Base-by-base conservation (phyloP, 805 yeast species). In the Hanseniaspora singularis region DNA sequence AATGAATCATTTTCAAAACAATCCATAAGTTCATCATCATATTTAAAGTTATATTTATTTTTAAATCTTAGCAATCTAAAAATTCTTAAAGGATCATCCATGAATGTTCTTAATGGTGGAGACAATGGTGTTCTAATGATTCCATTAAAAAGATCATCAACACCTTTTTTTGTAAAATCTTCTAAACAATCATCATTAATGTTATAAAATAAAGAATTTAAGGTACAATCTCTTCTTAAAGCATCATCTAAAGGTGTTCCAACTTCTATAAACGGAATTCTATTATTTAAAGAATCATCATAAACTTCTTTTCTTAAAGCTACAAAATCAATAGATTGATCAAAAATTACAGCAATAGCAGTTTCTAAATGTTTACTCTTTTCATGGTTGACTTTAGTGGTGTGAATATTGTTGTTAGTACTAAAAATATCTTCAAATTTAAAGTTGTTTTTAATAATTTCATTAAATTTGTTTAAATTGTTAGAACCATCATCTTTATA, bases 221-320 rank as follows among this genome's bases (percentile, higher is more conserved):
- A 65, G 0, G 98, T 92, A 1, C 97, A 97, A 65, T 92, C 99
- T 58, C 99, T 71, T 56, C 99, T 72, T 53, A 76, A 66, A 0
- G 97, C 96, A 62, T 92, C 99, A 58, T 89, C 83, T 51, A 74
- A 72, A 0, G 97, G 89, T 0, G 97, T 87, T 0, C 99, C 99
- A 55, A 77, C 81, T 55, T 74, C 72, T 33, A 85, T 76, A 1
- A 67, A 61, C 1, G 99, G 99, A n/a, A 92, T 86, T 46, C 98
- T 66, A 27, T 33, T 16, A 14, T 36, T 23, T 24, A 23, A 36
- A 40, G 94, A 81, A 32, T 80, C 79, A 19, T 73, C 76, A 58
- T 92, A 92, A 55, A 76, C 81, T 58, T 92, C 98, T 32, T 80
- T 78, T 52, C 99, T 68, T 52, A 92, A 68, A 61, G 89, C 89